Conservation (phyloP, 768 basidiomycete genomes). For the Suillus paluster region DNA sequence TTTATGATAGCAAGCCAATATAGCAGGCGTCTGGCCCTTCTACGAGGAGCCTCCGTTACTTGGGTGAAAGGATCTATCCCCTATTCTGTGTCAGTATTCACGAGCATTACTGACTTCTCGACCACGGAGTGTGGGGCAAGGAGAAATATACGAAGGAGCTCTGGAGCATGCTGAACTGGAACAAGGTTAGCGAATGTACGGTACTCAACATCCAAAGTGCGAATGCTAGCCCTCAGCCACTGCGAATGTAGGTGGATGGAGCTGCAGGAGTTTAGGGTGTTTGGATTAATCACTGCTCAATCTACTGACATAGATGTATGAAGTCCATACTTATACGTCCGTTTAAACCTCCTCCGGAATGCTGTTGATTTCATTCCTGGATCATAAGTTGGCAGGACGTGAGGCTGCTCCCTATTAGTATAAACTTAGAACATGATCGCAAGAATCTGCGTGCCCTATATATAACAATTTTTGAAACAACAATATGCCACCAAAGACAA, state of each 20-base stretch:
- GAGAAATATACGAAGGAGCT: slow-evolving; percentile 84
- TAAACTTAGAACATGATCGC: no score
- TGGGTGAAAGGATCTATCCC: slow-evolving; percentile 69
- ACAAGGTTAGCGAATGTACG: slow-evolving; percentile 49
- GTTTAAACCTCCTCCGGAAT: slow-evolving; percentile 6
- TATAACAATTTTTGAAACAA: no score
- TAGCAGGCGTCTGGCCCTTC: slow-evolving; percentile 8
- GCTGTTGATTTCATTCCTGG: slow-evolving; percentile 2
- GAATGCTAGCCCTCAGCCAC: neutral
- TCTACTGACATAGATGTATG: slow-evolving; percentile 13
- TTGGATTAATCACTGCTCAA: slow-evolving; percentile 24
- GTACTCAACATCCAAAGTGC: slow-evolving; percentile 30
- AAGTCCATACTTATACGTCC: slow-evolving; percentile 19
- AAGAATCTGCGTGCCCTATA: no score
- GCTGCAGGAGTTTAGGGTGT: slow-evolving; percentile 2
- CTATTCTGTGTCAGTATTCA: slow-evolving; percentile 79
- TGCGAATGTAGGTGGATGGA: slow-evolving; percentile 9
- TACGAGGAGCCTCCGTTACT: slow-evolving; percentile 24
- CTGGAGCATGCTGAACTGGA: slow-evolving; percentile 85
- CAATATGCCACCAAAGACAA: no score
- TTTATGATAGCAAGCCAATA: slow-evolving; percentile 20
- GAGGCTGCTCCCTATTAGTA: no score
- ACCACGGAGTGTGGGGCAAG: slow-evolving; percentile 91
- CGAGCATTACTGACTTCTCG: slow-evolving; percentile 89
- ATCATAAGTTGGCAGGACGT: slow-evolving; percentile 36